These are phyloP conservation scores for Brettanomyces naardenensis DNA, from an alignment of 805 yeast genomes.

Conservation along the genomic window DNA sequence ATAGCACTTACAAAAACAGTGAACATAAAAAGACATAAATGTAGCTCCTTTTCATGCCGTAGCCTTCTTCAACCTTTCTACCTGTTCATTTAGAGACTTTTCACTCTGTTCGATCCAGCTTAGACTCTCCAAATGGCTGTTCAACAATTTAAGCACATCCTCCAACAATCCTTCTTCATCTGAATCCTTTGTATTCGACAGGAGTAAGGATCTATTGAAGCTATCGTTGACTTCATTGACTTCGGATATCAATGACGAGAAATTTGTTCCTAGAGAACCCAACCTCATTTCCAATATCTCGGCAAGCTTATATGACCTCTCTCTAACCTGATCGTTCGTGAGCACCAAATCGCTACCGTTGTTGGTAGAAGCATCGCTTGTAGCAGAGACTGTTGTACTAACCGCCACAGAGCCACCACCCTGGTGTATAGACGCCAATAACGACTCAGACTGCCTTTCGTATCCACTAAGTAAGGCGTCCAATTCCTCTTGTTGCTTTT, in stretches of 20 bases:
- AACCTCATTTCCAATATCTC: slow-evolving; percentile 76
- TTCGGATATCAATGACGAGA: slow-evolving; percentile 68
- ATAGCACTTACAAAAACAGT: too few species aligned
- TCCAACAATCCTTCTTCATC: slow-evolving; percentile 35
- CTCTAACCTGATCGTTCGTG: slow-evolving; percentile 78
- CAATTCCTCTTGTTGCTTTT: slow-evolving; percentile 86
- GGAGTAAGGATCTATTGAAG: slow-evolving; percentile 53
- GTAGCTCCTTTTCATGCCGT: neutral
- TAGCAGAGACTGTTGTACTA: neutral
- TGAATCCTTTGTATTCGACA: slow-evolving; percentile 15
- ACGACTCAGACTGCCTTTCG: slow-evolving; percentile 60
- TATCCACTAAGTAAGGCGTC: slow-evolving; percentile 76
- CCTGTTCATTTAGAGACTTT: slow-evolving; percentile 54
- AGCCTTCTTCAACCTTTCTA: slow-evolving; percentile 32
- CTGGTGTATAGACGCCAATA: slow-evolving; percentile 30
- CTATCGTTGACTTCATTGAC: slow-evolving; percentile 78
- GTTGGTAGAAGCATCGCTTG: slow-evolving; percentile 20
- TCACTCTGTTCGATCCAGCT: slow-evolving; percentile 80
- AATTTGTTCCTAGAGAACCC: slow-evolving; percentile 68
- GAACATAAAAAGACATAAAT: too few species aligned
- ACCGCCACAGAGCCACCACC: slow-evolving; percentile 2
- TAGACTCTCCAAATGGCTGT: slow-evolving; percentile 83
- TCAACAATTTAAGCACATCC: slow-evolving; percentile 73
- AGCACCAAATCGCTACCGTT: slow-evolving; percentile 25
- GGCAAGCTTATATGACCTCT: slow-evolving; percentile 81